These are phyloP conservation scores for Mycogone perniciosa DNA, from an alignment of 2,329 filamentous ascomycete species.

Conservation along the genomic window DNA sequence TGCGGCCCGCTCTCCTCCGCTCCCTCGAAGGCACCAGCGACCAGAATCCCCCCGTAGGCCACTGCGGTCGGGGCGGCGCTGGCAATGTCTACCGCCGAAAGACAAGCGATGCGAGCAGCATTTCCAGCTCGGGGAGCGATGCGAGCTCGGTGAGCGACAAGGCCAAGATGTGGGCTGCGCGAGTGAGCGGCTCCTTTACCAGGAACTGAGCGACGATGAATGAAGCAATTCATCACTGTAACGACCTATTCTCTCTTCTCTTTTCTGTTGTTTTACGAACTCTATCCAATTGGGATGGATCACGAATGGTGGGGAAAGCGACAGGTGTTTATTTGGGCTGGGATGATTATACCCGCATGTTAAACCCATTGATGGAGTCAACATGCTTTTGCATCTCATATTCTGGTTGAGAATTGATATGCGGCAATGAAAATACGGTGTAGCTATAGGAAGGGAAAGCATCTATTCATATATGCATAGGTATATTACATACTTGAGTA, in stretches of 20 bases:
- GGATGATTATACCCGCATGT: too few species aligned
- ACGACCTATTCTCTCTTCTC: background rate
- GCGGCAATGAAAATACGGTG: too few species aligned
- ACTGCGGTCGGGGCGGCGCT: conserved; percentile 61
- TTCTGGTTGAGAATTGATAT: too few species aligned
- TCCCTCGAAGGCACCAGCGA: conserved; percentile 42
- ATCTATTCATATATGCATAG: too few species aligned
- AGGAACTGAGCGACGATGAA: conserved; percentile 19
- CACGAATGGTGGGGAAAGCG: too few species aligned
- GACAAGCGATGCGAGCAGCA: conserved; percentile 26
- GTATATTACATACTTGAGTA: too few species aligned
- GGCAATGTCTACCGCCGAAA: conserved; percentile 55
- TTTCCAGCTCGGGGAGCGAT: conserved; percentile 28
- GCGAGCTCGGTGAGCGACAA: conserved; percentile 32
- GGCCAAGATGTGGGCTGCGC: conserved; percentile 28
- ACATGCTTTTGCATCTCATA: too few species aligned
- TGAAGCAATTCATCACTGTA: too few species aligned
- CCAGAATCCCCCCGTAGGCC: conserved; percentile 43
- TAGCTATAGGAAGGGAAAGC: too few species aligned
- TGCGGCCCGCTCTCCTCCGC: conserved; percentile 22
- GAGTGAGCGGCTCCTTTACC: conserved; percentile 27
- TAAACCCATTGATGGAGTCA: too few species aligned
- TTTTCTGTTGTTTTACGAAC: background rate
- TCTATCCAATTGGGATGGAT: too few species aligned
- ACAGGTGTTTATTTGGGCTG: too few species aligned